Percentiles rank a stretch among this genome's conserved stretches.
phyloP scores from a whole-genome alignment of 768 basidiomycete genomes.

The Cystobasidium tubakii region DNA sequence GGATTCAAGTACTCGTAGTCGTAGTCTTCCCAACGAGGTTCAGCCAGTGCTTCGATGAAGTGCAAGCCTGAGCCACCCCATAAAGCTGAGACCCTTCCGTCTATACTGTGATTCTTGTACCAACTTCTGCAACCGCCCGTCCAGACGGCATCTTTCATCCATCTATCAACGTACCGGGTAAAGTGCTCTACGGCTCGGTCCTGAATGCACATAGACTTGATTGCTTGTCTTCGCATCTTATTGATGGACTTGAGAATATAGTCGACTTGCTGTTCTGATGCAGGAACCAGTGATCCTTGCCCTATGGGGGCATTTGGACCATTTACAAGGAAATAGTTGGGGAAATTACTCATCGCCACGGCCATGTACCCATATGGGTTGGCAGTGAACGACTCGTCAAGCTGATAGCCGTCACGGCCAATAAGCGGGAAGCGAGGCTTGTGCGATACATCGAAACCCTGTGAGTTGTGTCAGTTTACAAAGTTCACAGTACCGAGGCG shows the following conservation, averaged over 20 bases:
- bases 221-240: conserved; percentile 33
- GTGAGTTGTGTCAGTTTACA: background rate
- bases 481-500: background rate
- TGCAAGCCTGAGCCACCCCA: conserved; percentile 15
- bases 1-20: conserved; percentile 25
- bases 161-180: conserved; percentile 6
- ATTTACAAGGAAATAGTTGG: conserved; percentile 11
- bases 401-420: conserved; percentile 32
- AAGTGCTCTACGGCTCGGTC: conserved; percentile 28
- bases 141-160: conserved; percentile 29
- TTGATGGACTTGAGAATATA: conserved; percentile 35
- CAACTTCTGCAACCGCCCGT: conserved; percentile 21
- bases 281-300: conserved; percentile 26
- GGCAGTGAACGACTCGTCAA: conserved; percentile 20
- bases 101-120: conserved; percentile 25
- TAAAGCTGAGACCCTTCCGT: conserved; percentile 23
- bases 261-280: conserved; percentile 29
- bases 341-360: conserved; percentile 31
- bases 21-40: conserved; percentile 32
- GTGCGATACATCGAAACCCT: conserved; percentile 35
- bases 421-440: conserved; percentile 34
- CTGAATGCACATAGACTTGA: conserved; percentile 30
- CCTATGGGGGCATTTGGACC: conserved; percentile 8
- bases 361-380: conserved; percentile 33
- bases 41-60: conserved; percentile 25